A percentile compares a stretch with the other conserved stretches of the same genome.
phyloP scores from a whole-genome alignment of 2,329 filamentous ascomycete genomes.

The Lachnum nothofagi region DNA sequence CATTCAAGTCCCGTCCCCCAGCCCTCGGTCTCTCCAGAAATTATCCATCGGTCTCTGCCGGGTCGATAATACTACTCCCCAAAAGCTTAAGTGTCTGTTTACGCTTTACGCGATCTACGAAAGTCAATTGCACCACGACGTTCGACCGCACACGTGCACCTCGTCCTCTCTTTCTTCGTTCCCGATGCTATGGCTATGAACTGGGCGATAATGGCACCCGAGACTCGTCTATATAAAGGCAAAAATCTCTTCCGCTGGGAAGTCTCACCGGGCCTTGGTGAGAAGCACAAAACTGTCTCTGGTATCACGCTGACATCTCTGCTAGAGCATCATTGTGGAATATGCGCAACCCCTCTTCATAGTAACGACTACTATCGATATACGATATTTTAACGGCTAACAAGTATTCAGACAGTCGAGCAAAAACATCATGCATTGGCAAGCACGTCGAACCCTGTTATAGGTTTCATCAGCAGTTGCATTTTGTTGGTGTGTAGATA shows the following conservation, averaged over 20 bases:
- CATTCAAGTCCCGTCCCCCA: too few species aligned
- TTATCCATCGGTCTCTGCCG: too few species aligned
- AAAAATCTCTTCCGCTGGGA: conserved; percentile 31
- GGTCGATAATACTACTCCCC: too few species aligned
- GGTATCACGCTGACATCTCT: conserved; percentile 5
- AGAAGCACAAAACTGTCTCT: not conserved
- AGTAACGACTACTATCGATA: conserved; percentile 17
- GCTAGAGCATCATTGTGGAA: conserved; percentile 33
- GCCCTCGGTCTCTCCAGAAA: too few species aligned
- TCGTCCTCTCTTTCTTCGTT: conserved; percentile 1
- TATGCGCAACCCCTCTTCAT: conserved; percentile 28
- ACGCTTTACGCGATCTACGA: too few species aligned
- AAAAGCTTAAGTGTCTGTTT: too few species aligned
- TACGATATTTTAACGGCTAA: conserved; percentile 1
- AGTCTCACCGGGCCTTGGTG: conserved; percentile 30
- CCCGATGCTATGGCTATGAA: conserved; percentile 18
- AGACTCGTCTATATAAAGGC: conserved; percentile 28
- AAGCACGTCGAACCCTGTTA: conserved; percentile 34
- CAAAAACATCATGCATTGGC: conserved; percentile 30
- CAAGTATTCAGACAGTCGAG: conserved; percentile 24
- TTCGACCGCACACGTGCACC: not conserved
- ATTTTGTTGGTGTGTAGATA: conserved; percentile 29
- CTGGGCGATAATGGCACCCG: conserved; percentile 26
- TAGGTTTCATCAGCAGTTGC: conserved; percentile 32
- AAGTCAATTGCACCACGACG: too few species aligned